Base-by-base conservation (phyloP, 1,284 basidiomycete species). In the Kalmanozyma brasiliensis region DNA sequence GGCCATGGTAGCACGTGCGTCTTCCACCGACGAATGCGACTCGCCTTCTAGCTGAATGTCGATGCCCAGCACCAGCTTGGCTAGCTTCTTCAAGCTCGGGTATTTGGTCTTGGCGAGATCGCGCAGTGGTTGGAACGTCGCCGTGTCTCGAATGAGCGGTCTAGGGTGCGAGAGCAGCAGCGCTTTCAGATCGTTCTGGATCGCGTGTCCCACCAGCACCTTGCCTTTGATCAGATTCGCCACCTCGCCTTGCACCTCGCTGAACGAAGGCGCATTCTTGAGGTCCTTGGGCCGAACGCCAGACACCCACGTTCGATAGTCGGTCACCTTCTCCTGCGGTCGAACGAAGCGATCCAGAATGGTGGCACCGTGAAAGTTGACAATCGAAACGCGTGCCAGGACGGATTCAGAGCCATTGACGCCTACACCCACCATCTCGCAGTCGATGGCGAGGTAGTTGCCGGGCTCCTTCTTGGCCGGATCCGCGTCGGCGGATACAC, bases 361-460 rank as follows among this genome's bases (percentile, higher is more conserved):
- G 22, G 92, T 85, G 7, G 86, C 88, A 0, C 95, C 95, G 75
- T 93, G 86, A 80, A 89, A 96, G 82, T 98, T 96, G 60, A 98
- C 93, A 37, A 98, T 83, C 41, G 91, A 93, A 52, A 97, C 92
- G 38, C 94, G 89, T 1, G 95, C 95, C 2, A 98, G 86, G 0
- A 90, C 89, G 0, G 91, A 93, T 79, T 96, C 88, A 2, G 87
- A 68, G 10, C 93, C 94, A 29, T 90, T 86, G 9, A 88, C 86
- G 0, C 94, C 94, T 7, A 98, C 88, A 1, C 94, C 94, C 4
- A 98, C 95, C 94, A 98, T 98, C 84, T 98, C 94, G 76, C 94
- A 97, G 82, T 98, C 94, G 38, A 98, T 85, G 0, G 92, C 89
- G 26, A 95, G 83, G 68, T 90, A 93, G 80, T 88, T 89, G 44